phyloP scores from a whole-genome alignment of 2,329 filamentous ascomycete genomes.

The Arthroderma sp. region DNA sequence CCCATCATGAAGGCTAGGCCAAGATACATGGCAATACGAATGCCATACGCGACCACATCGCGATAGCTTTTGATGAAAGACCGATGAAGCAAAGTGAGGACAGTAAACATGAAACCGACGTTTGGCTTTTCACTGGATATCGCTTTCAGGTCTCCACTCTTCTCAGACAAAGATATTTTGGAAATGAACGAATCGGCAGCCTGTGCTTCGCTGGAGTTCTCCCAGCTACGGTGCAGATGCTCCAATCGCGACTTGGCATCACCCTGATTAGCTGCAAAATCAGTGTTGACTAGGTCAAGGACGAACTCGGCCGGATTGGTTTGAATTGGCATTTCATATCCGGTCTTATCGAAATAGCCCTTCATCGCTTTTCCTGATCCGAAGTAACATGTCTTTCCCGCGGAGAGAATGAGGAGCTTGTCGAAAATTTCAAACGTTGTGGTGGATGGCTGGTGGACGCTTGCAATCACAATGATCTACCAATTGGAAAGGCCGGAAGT shows the following conservation, averaged over 20 bases:
- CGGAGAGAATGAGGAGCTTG: conserved; percentile 60
- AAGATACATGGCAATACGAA: conserved; percentile 70
- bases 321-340: conserved; percentile 51
- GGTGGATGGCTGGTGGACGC: conserved; percentile 75
- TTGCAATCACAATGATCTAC: conserved; percentile 63
- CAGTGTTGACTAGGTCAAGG: conserved; percentile 64
- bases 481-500: background rate
- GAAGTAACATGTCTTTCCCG: conserved; percentile 59
- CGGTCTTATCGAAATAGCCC: conserved; percentile 51
- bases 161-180: conserved; percentile 13
- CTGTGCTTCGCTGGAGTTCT: conserved; percentile 31
- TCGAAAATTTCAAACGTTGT: conserved; percentile 70
- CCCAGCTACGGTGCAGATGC: conserved; percentile 45
- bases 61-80: conserved; percentile 74
- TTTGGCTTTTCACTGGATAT: conserved; percentile 19
- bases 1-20: conserved; percentile 75
- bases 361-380: conserved; percentile 47
- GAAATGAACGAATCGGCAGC: conserved; percentile 20
- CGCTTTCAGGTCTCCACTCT: conserved; percentile 13
- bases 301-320: conserved; percentile 72
- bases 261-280: conserved; percentile 46
- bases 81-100: conserved; percentile 57
- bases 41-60: conserved; percentile 72
- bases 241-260: conserved; percentile 38
- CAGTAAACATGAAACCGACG: conserved; percentile 37